phyloP scores from a whole-genome alignment of 441 rosid genomes.

The Bocquillonia castaneifolia region DNA sequence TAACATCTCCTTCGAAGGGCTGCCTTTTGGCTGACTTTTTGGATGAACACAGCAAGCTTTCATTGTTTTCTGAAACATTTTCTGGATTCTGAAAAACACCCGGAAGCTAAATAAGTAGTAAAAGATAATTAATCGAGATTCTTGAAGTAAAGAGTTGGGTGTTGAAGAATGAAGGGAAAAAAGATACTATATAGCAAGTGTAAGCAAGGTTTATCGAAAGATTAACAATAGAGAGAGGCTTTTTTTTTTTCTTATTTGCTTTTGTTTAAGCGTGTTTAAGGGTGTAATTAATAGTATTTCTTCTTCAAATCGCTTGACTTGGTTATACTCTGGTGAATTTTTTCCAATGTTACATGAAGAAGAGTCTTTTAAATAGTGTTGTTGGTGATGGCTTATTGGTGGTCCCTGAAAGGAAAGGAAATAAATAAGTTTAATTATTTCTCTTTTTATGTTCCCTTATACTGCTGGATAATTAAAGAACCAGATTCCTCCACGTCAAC shows the following conservation, averaged over 20 bases:
- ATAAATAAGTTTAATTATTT: too few relatives aligned
- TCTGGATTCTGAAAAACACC: background rate
- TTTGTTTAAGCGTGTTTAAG: background rate
- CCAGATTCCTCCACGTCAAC: slow-evolving; percentile 19
- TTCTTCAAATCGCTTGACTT: background rate
- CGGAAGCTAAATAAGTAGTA: background rate
- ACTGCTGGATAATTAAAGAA: slow-evolving; percentile 24
- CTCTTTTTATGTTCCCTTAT: slow-evolving; percentile 21
- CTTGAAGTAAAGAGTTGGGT: background rate
- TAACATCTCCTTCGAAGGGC: background rate
- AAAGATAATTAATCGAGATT: background rate
- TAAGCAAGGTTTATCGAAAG: background rate
- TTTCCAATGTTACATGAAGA: background rate
- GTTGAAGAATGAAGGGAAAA: background rate
- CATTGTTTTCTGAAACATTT: slow-evolving; percentile 28
- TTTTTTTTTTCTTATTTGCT: too few relatives aligned
- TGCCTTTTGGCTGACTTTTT: slow-evolving; percentile 4
- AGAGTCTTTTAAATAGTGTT: too few relatives aligned
- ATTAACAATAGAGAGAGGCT: background rate
- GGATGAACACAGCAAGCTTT: slow-evolving; percentile 23
- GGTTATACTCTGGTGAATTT: background rate
- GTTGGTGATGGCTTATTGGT: background rate
- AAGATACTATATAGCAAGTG: background rate
- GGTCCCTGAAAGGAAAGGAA: too few relatives aligned
- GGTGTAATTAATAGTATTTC: background rate